A percentile compares a stretch with the other conserved stretches of the same genome.
phyloP scores from a whole-genome alignment of 2,329 filamentous ascomycete species.

The Aspergillus brunneoviolaceus region DNA sequence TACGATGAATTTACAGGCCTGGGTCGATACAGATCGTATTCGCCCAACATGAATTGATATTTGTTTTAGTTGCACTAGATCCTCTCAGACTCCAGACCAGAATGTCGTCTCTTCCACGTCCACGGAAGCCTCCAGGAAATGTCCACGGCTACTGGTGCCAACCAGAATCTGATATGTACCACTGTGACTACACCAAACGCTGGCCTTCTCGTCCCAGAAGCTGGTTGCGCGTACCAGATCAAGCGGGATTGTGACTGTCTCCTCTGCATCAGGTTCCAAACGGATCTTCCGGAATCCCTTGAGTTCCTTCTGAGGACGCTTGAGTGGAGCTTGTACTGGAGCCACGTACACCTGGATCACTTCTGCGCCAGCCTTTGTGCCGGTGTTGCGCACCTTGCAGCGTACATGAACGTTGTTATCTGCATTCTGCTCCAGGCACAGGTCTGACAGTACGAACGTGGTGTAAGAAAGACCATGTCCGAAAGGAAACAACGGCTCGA shows the following conservation, averaged over 20 bases:
- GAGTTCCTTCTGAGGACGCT: constrained; percentile 50
- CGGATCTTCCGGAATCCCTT: constrained; percentile 63
- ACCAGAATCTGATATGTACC: neutral
- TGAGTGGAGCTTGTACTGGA: constrained; percentile 4
- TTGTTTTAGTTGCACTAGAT: neutral
- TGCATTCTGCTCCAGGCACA: constrained; percentile 27
- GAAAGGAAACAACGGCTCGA: constrained; percentile 68
- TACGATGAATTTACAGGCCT: constrained; percentile 12
- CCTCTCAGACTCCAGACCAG: neutral
- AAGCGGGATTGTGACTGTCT: constrained; percentile 38
- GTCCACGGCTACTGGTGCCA: constrained; percentile 2
- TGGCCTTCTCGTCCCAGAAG: constrained; percentile 9
- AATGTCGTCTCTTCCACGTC: neutral
- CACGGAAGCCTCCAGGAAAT: neutral
- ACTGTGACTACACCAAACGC: constrained; percentile 3
- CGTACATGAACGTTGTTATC: constrained; percentile 12
- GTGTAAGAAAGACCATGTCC: constrained; percentile 77
- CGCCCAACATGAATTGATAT: neutral
- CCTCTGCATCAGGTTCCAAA: constrained; percentile 57
- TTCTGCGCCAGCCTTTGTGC: constrained; percentile 50
- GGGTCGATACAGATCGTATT: constrained; percentile 4
- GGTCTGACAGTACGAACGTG: constrained; percentile 55
- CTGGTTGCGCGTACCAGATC: constrained; percentile 5
- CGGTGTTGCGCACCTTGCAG: constrained; percentile 43
- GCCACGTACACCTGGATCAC: constrained; percentile 52